A percentile compares a stretch with the other conserved stretches of the same genome.
These are phyloP conservation scores for Fonsecaea pedrosoi DNA, from an alignment of 2,329 filamentous ascomycete genomes.

Conservation along the genomic window DNA sequence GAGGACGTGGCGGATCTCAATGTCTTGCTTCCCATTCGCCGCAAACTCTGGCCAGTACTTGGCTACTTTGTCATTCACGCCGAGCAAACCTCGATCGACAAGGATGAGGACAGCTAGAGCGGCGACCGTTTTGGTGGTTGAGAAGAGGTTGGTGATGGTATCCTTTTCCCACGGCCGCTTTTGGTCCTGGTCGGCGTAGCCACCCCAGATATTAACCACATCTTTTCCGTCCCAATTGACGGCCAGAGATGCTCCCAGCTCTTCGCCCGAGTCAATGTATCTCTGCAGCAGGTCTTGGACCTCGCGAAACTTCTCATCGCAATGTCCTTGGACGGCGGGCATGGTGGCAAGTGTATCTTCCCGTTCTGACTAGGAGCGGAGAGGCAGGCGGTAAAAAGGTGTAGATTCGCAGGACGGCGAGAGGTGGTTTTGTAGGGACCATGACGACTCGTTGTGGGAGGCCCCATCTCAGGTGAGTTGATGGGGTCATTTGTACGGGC, in stretches of 20 bases:
- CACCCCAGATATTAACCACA: conserved; percentile 57
- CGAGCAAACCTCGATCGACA: conserved; percentile 41
- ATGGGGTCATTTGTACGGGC: too few species aligned
- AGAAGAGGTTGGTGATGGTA: conserved; percentile 40
- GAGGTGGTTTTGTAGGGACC: neutral
- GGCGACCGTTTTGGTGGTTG: conserved; percentile 42
- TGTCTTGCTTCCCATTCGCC: conserved; percentile 43
- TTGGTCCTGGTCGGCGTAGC: conserved; percentile 44
- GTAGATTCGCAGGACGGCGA: conserved; percentile 63
- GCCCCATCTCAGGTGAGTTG: neutral
- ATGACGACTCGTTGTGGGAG: neutral
- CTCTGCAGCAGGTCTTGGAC: conserved; percentile 47
- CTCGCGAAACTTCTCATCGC: conserved; percentile 46
- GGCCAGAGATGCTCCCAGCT: conserved; percentile 55
- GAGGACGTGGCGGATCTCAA: conserved; percentile 40
- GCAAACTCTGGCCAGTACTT: conserved; percentile 47
- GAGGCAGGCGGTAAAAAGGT: conserved; percentile 61
- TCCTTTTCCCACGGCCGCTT: conserved; percentile 36
- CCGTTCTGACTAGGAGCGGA: conserved; percentile 53
- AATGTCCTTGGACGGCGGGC: conserved; percentile 45
- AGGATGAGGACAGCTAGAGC: conserved; percentile 41
- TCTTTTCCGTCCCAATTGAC: conserved; percentile 51
- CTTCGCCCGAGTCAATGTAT: conserved; percentile 47
- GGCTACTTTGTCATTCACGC: conserved; percentile 41
- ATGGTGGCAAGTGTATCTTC: conserved; percentile 1